Base-by-base conservation (phyloP, 2,329 filamentous ascomycete genomes). In the Pezicula carpinea region DNA sequence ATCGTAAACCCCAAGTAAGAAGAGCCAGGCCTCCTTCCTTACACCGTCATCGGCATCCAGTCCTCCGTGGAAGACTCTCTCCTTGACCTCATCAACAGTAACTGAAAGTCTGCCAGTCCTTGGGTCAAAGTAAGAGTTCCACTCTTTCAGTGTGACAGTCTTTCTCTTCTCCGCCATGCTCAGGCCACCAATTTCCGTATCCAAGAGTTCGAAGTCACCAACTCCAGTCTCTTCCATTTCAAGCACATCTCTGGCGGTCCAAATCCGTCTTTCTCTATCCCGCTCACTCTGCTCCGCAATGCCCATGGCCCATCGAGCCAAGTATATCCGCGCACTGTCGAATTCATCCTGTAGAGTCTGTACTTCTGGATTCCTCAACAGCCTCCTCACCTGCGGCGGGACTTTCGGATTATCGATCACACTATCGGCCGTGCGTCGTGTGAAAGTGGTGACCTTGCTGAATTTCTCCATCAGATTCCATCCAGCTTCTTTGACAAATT, bases 381-480 rank as follows among this genome's bases (percentile, higher is more conserved):
- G 66, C 43, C 89, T 80, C 60, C 85, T 79, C 26, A 99, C 80
- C 65, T 96, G 92, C 0, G 90, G 90, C 6, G 95, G 95, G 34
- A 99, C 65, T 53, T 88, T 91, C 13, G 89, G 89, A 64, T 96
- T 96, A 18, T 99, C 92, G 31, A 89, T 82, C 39, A 97, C 81
- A 42, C 95, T 90, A 59, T 96, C 89, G 0, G 93, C 93, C 0
- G 95, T 95, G 51, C 92, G 80, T 47, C 91, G 75, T 0, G 93
- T 96, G 61, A 99, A 96, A 0, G 90, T 97, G 1, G 93, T 99
- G 39, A 99, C 93, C 65, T 95, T 93, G 69, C 90, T 95, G 61
- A 99, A 87, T 66, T 95, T 93, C 67, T 99, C 93, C 71, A 99
- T 80, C 47, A 99, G 83, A 55, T 89, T 96, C 93, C 93, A 99